Base-by-base conservation (phyloP, 768 basidiomycete genomes). In the Tricholoma sp. region DNA sequence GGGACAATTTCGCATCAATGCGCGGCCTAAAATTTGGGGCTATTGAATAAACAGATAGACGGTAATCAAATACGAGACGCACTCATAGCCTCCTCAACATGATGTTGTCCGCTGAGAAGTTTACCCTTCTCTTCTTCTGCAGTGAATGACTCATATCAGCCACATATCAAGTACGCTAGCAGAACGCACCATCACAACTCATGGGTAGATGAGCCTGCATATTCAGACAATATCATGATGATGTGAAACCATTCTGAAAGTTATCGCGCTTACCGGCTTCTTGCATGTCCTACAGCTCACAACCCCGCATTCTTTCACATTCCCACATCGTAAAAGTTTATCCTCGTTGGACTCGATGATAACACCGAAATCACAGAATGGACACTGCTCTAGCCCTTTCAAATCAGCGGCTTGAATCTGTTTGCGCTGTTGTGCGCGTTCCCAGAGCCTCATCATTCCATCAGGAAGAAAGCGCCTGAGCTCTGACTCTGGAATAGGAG, bases 341-440 rank as follows among this genome's bases (percentile, higher is more conserved):
- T 91, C 88, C 50, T 81, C 73, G 53, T 85, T 70, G 37, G 66
- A 71, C 15, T 89, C 89, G 53, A 91, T 84, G n/a, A 89, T 82
- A 61, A 84, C 85, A 56, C 84, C 89, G 73, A 82, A 97, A 42
- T 93, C 91, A 71, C 94, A 97, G 61, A 87, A 91, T 4, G 94
- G 94, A 67, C 94, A 97, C 62, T 89, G 89, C 68, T 94, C 93
- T 11, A 96, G 74, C 4, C 84, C 84, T 47, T 91, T 90, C 34
- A 97, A 65, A 1, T 78, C 83, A 15, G 94, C 94, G 0, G 79
- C 82, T 55, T 88, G 84, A 32, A 96, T 82, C 61, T 93, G 90
- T 66, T 89, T 88, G 36, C 80, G 81, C 65, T 90, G 89, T 59
- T 82, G 82, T 29, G 94, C 81, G 29, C 87, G 79, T 56, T 89